Evolutionary conservation across 768 basidiomycete species (phyloP).

Genomic region (Psilocybe cubensis): DNA sequence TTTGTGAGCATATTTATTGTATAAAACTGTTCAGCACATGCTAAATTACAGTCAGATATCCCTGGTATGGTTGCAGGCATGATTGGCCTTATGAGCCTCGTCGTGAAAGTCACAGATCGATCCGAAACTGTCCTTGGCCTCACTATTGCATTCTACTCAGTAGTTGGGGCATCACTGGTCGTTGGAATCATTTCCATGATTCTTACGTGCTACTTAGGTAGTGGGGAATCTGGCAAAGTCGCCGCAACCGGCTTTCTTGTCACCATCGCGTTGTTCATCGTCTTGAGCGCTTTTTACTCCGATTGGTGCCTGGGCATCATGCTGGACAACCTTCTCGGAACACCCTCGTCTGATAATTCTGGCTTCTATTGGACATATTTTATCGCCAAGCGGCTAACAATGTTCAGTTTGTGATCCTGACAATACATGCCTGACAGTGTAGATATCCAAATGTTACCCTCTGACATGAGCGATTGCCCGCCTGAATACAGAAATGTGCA

Average conservation of each 20-base stretch:
- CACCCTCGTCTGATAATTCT: constrained; percentile 27
- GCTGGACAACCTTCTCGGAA: constrained; percentile 29
- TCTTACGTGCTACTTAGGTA: constrained; percentile 21
- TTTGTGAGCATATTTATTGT: constrained; percentile 17
- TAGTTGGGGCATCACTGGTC: constrained; percentile 25
- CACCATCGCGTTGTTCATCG: constrained; percentile 24
- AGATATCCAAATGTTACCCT: neutral
- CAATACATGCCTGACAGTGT: neutral
- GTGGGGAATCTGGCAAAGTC: constrained; percentile 21
- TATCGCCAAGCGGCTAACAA: constrained; percentile 27
- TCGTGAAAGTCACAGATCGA: constrained; percentile 22
- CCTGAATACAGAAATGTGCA: too few species aligned
- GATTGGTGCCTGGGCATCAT: constrained; percentile 34
- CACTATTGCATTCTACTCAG: constrained; percentile 28
- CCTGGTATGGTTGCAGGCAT: constrained; percentile 36
- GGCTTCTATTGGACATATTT: constrained; percentile 32
- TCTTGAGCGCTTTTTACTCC: constrained; percentile 28
- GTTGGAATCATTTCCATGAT: constrained; percentile 22
- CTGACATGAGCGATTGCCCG: too few species aligned
- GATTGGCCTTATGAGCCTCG: constrained; percentile 33
- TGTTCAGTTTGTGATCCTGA: constrained; percentile 26
- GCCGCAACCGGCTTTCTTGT: constrained; percentile 24
- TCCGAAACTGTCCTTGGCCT: constrained; percentile 18
- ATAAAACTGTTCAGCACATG: neutral
- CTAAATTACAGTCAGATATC: constrained; percentile 20